Conservation (phyloP, 306 rosid species). For the Cicer pinnatifidum region DNA sequence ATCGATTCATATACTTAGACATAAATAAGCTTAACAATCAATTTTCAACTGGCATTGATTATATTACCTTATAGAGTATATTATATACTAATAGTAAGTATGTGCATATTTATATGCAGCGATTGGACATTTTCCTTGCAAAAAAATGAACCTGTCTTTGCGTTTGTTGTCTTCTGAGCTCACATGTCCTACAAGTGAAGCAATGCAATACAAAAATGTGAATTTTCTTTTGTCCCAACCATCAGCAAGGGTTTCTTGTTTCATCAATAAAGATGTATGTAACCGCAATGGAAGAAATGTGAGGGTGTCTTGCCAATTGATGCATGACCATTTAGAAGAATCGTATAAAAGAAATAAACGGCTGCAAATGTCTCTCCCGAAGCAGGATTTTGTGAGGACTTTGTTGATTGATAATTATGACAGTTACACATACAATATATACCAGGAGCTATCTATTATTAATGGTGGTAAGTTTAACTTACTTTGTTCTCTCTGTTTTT, state of each 20-base stretch:
- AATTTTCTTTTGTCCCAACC: conserved; percentile 45
- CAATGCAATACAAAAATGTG: conserved; percentile 43
- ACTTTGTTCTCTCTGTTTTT: conserved; percentile 27
- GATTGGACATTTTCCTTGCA: conserved; percentile 4
- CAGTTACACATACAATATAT: conserved; percentile 95
- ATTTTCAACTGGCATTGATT: background rate
- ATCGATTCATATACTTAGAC: conserved; percentile 13
- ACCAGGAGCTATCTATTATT: conserved; percentile 86
- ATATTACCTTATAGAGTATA: background rate
- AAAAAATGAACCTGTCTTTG: conserved; percentile 54
- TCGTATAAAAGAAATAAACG: conserved; percentile 53
- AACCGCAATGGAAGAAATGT: conserved; percentile 47
- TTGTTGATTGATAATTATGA: conserved; percentile 97
- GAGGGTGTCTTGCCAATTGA: conserved; percentile 55
- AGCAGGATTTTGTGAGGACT: conserved; percentile 73
- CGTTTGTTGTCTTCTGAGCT: conserved; percentile 57
- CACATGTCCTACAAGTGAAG: conserved; percentile 54
- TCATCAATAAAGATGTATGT: conserved; percentile 49
- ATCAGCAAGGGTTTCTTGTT: conserved; percentile 50
- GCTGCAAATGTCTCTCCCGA: conserved; percentile 46
- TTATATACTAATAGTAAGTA: conserved; percentile 22
- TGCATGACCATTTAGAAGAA: conserved; percentile 60
- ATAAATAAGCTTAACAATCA: background rate
- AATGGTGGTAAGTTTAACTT: conserved; percentile 71
- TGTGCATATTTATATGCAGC: conserved; percentile 44